phyloP scores from a whole-genome alignment of 225 moss, liverwort and hornwort genomes.

The Physcomitrium patens region DNA sequence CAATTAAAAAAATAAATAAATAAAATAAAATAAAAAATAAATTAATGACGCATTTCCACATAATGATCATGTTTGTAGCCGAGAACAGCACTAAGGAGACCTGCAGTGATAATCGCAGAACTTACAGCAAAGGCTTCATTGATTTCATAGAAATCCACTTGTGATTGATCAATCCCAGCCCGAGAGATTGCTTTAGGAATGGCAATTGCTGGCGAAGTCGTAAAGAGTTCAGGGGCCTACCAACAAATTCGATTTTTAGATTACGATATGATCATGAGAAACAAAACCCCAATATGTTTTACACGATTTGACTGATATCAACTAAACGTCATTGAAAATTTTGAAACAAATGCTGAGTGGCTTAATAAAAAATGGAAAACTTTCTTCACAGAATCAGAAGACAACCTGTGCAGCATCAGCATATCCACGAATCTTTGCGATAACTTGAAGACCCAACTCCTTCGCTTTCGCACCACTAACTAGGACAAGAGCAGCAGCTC shows the following conservation, averaged over 20 bases:
- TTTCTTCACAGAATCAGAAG: not conserved
- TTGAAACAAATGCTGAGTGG: not conserved
- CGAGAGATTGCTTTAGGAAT: slow-evolving; percentile 96
- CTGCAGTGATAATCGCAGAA: not conserved
- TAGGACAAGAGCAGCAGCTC: slow-evolving; percentile 93
- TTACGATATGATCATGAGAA: slow-evolving; percentile 4
- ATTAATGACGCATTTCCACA: not conserved
- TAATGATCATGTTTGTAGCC: not conserved
- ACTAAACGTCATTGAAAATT: not conserved
- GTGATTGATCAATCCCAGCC: slow-evolving; percentile 81
- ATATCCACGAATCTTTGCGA: slow-evolving; percentile 93
- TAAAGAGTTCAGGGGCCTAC: slow-evolving; percentile 93
- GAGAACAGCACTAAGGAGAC: not conserved
- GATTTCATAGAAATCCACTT: slow-evolving; percentile 92
- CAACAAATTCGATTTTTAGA: slow-evolving; percentile 22
- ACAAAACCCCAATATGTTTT: not conserved
- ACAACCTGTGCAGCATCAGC: slow-evolving; percentile 95
- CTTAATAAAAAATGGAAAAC: not conserved
- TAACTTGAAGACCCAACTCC: slow-evolving; percentile 75
- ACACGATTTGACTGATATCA: slow-evolving; percentile 7
- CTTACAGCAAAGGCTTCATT: slow-evolving; percentile 98
- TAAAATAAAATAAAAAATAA: no score
- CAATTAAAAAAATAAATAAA: no score
- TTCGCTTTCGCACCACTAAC: slow-evolving; percentile 90
- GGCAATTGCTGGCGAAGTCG: slow-evolving; percentile 85